A percentile compares a stretch with the other conserved stretches of the same genome.
Conservation (phyloP, 2,329 filamentous ascomycete species). For the Aspergillus tanneri region DNA sequence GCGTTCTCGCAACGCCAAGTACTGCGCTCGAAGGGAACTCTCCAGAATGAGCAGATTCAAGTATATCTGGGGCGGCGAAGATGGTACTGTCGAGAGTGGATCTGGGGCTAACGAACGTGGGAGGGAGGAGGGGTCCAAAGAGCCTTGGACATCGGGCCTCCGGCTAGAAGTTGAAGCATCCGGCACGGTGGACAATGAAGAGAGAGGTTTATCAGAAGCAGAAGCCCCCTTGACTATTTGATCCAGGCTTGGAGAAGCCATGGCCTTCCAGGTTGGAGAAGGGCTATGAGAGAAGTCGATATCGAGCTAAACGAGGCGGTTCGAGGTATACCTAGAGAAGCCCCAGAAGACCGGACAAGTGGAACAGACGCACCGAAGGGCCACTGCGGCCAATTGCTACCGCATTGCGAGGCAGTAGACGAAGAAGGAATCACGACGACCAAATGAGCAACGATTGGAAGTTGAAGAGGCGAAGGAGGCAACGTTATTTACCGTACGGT, state of each 20-base stretch:
- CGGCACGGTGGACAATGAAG: conserved; percentile 33
- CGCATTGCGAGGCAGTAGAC: conserved; percentile 6
- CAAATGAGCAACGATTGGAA: neutral
- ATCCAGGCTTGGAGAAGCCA: conserved; percentile 69
- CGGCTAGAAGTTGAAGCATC: conserved; percentile 25
- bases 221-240: conserved; percentile 90
- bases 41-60: conserved; percentile 97
- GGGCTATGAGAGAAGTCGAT: conserved; percentile 6
- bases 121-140: conserved; percentile 45
- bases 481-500: no score
- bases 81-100: conserved; percentile 78
- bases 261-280: conserved; percentile 32
- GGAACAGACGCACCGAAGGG: neutral
- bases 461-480: conserved; percentile 2
- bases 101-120: conserved; percentile 55
- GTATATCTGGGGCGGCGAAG: conserved; percentile 92
- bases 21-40: conserved; percentile 87
- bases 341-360: neutral
- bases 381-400: neutral
- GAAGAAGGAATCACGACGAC: neutral
- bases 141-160: conserved; percentile 15
- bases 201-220: conserved; percentile 53
- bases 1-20: conserved; percentile 82
- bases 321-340: neutral
- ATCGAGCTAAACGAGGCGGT: neutral